Percentiles rank a stretch among this genome's conserved stretches.
Conservation (phyloP, 768 basidiomycete species). For the Kwoniella mangroviensis region DNA sequence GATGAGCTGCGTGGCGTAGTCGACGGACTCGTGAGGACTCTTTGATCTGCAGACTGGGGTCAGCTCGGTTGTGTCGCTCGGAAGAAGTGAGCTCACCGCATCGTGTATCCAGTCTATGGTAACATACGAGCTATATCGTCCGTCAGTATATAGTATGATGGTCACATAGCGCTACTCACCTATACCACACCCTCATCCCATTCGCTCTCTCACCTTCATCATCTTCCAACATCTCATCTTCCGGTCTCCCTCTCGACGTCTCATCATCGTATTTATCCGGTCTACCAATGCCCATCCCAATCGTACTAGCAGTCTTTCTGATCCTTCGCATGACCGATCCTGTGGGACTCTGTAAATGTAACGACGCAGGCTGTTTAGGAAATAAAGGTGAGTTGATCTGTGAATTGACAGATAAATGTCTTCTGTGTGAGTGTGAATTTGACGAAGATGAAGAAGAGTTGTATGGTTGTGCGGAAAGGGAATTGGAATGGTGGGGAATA, state of each 20-base stretch:
- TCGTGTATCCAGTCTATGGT: constrained; percentile 97
- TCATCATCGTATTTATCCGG: constrained; percentile 33
- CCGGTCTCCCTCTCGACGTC: constrained; percentile 17
- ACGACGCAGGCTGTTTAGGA: constrained; percentile 1
- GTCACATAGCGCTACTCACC: constrained; percentile 30
- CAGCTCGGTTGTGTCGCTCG: constrained; percentile 19
- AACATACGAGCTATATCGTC: constrained; percentile 64
- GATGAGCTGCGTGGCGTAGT: constrained; percentile 63
- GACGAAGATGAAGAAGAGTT: constrained; percentile 13
- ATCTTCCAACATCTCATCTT: constrained; percentile 44
- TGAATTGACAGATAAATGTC: constrained; percentile 27
- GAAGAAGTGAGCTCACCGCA: constrained; percentile 59
- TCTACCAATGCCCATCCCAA: constrained; percentile 41
- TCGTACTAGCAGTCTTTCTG: constrained; percentile 43
- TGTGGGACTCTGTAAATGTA: constrained; percentile 27
- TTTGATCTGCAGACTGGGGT: constrained; percentile 67
- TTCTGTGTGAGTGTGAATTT: constrained; percentile 29
- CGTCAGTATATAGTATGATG: not conserved
- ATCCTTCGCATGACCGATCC: constrained; percentile 35
- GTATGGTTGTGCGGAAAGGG: constrained; percentile 8
- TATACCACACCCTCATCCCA: constrained; percentile 66
- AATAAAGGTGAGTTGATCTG: constrained; percentile 22
- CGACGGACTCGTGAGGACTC: constrained; percentile 80
- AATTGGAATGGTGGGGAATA: not conserved
- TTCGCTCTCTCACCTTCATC: constrained; percentile 70